Evolutionary conservation across 2,329 filamentous ascomycete genomes (phyloP).

Genomic region (Salinomyces thailandicus): DNA sequence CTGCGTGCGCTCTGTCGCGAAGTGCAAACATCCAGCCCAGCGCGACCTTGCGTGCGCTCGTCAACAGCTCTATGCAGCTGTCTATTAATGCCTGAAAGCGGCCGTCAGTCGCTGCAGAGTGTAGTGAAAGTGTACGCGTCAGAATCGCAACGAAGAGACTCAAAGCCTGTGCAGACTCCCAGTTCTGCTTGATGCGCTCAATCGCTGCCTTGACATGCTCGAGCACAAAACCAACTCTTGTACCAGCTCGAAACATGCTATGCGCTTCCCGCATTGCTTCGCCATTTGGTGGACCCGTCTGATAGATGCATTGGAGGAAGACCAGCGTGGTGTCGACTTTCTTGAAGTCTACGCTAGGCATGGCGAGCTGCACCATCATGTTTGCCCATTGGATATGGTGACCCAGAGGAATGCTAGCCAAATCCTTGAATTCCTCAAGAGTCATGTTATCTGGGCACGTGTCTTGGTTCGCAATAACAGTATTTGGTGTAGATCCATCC

Average conservation of each 20-base stretch:
- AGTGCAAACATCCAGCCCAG: constrained; percentile 42
- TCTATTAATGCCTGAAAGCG: constrained; percentile 24
- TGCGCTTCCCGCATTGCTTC: constrained; percentile 39
- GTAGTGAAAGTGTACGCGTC: constrained; percentile 15
- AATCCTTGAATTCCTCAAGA: constrained; percentile 44
- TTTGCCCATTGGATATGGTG: constrained; percentile 38
- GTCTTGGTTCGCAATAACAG: constrained; percentile 37
- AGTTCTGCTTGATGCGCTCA: constrained; percentile 17
- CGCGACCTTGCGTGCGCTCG: constrained; percentile 34
- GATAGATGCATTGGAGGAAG: constrained; percentile 42
- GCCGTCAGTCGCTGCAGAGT: background rate
- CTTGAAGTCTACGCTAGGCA: constrained; percentile 50
- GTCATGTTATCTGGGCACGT: constrained; percentile 39
- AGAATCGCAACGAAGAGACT: constrained; percentile 13
- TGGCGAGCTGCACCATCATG: constrained; percentile 41
- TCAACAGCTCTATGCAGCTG: constrained; percentile 22
- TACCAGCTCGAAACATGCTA: constrained; percentile 34
- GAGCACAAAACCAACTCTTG: constrained; percentile 6
- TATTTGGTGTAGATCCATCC: constrained; percentile 13
- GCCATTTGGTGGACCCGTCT: constrained; percentile 43
- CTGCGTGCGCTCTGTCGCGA: constrained; percentile 34
- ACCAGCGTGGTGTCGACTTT: constrained; percentile 41
- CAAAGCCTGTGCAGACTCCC: constrained; percentile 19
- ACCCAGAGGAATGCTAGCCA: constrained; percentile 40
- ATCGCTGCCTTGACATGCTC: constrained; percentile 8